Evolutionary conservation across 23 red algal genomes (phyloP).

Genomic region (Gracilaria vermiculophylla): DNA sequence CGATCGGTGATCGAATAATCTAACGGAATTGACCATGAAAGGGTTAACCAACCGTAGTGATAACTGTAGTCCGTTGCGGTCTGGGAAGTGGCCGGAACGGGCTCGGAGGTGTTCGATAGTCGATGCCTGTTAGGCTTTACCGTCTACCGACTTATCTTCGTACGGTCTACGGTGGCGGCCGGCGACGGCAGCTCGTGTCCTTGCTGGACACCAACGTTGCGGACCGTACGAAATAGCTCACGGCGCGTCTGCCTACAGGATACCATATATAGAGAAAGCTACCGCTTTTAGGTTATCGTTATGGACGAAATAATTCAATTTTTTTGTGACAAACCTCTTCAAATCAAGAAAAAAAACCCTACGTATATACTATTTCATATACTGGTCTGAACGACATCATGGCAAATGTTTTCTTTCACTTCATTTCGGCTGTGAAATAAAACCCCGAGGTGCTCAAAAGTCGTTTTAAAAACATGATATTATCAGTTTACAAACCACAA

Average conservation of each 20-base stretch:
- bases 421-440: no score
- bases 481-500: no score
- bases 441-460: no score
- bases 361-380: no score
- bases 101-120: neutral
- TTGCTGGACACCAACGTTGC: neutral
- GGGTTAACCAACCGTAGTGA: neutral
- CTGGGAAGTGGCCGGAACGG: neutral
- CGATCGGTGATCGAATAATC: slow-evolving; percentile 13
- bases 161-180: neutral
- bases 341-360: no score
- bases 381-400: no score
- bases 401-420: no score
- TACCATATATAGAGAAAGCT: no score
- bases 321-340: no score
- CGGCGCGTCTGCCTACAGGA: neutral
- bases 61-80: slow-evolving; percentile 15
- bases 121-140: neutral
- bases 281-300: no score
- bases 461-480: no score
- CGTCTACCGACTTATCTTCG: neutral
- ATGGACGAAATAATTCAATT: no score
- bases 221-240: neutral
- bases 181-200: neutral
- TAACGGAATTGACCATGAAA: neutral